Evolutionary conservation across 805 yeast species (phyloP).

Genomic region (Candida krabiensis): DNA sequence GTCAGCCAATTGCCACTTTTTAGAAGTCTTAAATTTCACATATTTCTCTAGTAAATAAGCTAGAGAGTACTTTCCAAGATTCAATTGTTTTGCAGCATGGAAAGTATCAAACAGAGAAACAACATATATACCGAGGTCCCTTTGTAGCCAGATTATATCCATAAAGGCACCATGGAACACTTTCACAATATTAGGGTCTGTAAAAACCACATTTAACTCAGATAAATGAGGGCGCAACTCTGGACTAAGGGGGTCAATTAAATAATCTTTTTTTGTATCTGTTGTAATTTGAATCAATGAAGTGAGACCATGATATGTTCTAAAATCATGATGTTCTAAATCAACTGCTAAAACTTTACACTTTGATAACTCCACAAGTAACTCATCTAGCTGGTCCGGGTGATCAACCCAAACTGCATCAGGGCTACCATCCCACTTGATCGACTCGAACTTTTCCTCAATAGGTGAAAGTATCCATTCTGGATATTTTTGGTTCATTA

Average conservation of each 20-base stretch:
- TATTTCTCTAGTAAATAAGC: constrained; percentile 79
- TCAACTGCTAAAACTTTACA: constrained; percentile 82
- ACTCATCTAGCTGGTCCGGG: constrained; percentile 45
- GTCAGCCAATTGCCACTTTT: constrained; percentile 93
- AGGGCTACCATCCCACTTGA: constrained; percentile 58
- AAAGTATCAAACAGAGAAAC: constrained; percentile 91
- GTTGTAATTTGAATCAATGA: constrained; percentile 92
- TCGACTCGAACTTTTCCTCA: constrained; percentile 47
- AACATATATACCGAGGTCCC: constrained; percentile 89
- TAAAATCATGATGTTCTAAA: constrained; percentile 91
- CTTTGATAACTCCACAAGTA: constrained; percentile 53
- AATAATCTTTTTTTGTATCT: constrained; percentile 61
- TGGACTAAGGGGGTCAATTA: constrained; percentile 75
- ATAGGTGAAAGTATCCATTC: constrained; percentile 44
- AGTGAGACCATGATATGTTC: constrained; percentile 87
- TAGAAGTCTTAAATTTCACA: constrained; percentile 84
- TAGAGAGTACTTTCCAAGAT: constrained; percentile 77
- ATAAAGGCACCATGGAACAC: constrained; percentile 95
- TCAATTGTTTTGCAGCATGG: constrained; percentile 81
- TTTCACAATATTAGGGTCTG: constrained; percentile 79
- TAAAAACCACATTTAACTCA: constrained; percentile 67
- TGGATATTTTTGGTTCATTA: constrained; percentile 69
- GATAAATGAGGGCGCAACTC: constrained; percentile 66
- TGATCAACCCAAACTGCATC: constrained; percentile 73
- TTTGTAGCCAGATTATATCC: constrained; percentile 96